A percentile compares a stretch with the other conserved stretches of the same genome.
phyloP scores from a whole-genome alignment of 495 filamentous ascomycete genomes.

The Durotheca rogersii region DNA sequence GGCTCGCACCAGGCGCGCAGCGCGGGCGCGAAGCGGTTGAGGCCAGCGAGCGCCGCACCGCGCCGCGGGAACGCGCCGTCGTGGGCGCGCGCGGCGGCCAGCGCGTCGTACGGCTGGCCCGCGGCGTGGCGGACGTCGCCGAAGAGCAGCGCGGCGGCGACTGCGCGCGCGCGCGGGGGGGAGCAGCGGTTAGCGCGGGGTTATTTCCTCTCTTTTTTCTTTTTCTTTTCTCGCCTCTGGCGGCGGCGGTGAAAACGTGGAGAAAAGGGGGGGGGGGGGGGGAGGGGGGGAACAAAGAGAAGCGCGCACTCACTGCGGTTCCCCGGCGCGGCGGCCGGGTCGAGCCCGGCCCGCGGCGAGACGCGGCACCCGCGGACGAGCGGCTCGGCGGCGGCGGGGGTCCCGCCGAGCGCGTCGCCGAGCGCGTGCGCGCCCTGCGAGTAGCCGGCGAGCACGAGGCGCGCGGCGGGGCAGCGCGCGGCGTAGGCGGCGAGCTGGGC shows the following conservation, averaged over 20 bases:
- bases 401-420: constrained; percentile 26
- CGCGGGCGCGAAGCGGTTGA: constrained; percentile 17
- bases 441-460: constrained; percentile 34
- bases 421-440: constrained; percentile 32
- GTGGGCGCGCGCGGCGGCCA: constrained; percentile 14
- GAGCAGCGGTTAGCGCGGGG: neutral
- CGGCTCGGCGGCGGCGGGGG: neutral
- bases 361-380: constrained; percentile 18
- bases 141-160: constrained; percentile 30
- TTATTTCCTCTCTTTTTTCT: too few relatives aligned
- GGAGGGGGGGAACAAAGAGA: neutral
- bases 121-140: constrained; percentile 31
- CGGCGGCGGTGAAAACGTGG: too few relatives aligned
- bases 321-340: constrained; percentile 16
- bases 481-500: constrained; percentile 28
- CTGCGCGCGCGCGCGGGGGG: constrained; percentile 7
- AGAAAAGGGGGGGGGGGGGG: neutral
- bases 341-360: constrained; percentile 6
- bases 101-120: constrained; percentile 27
- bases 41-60: constrained; percentile 8
- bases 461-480: constrained; percentile 26
- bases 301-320: constrained; percentile 20
- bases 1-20: constrained; percentile 29
- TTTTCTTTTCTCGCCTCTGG: too few relatives aligned
- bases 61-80: constrained; percentile 26